These are phyloP conservation scores for Plasmodium coatneyi DNA, from an alignment of 169 alveolate genomes.

Conservation along the genomic window DNA sequence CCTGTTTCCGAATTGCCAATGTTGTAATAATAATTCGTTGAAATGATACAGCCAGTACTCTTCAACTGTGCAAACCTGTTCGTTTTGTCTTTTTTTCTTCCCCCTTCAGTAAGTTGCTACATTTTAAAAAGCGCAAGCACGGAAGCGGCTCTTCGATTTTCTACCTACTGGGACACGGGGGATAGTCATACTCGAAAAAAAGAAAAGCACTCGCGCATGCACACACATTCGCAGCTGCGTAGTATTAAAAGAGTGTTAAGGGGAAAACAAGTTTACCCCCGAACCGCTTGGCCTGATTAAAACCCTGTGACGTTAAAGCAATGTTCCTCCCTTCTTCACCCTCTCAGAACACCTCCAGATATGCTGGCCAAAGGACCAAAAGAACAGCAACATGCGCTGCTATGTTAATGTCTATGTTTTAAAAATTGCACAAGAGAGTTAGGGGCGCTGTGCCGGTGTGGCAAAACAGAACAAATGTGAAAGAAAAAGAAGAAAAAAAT, in stretches of 20 bases:
- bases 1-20: not conserved
- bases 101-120: slow-evolving; percentile 69
- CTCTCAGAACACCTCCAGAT: slow-evolving; percentile 62
- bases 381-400: slow-evolving; percentile 53
- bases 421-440: slow-evolving; percentile 20
- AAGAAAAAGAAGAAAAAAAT: slow-evolving; percentile 4
- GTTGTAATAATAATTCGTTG: not conserved
- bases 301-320: not conserved
- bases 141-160: slow-evolving; percentile 48
- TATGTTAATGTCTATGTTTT: slow-evolving; percentile 46
- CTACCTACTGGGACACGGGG: slow-evolving; percentile 71
- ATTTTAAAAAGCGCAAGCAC: slow-evolving; percentile 50
- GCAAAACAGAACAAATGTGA: not conserved
- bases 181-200: slow-evolving; percentile 44
- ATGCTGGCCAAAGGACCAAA: slow-evolving; percentile 62
- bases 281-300: not conserved
- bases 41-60: not conserved
- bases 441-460: not conserved
- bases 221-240: not conserved
- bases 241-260: not conserved
- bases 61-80: not conserved
- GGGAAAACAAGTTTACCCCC: not conserved
- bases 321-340: not conserved
- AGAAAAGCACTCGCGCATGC: not conserved
- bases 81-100: not conserved